Conservation (phyloP, 257 asterid genomes). For the Echium plantagineum region DNA sequence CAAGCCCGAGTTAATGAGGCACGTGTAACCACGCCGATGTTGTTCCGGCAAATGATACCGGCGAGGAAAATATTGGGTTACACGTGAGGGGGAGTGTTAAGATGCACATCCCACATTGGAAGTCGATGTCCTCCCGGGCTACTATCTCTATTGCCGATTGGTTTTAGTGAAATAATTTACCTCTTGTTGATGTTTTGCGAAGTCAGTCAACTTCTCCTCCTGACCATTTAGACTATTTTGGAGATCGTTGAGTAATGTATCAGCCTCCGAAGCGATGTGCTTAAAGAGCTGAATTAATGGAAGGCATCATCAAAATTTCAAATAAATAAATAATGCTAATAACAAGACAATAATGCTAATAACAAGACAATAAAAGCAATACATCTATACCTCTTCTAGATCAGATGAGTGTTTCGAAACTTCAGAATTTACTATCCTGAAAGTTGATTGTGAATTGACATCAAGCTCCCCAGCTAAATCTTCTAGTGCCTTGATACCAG, state of each 20-base stretch:
- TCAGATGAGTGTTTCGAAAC: conserved; percentile 29
- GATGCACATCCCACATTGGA: no score
- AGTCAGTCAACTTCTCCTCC: conserved; percentile 22
- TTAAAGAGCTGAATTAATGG: conserved; percentile 21
- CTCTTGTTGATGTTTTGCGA: conserved; percentile 31
- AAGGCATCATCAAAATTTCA: conserved; percentile 1
- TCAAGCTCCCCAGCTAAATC: conserved; percentile 28
- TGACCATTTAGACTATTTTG: conserved; percentile 23
- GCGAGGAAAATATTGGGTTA: no score
- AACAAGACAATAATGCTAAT: no score
- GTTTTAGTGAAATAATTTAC: no score
- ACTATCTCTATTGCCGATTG: no score
- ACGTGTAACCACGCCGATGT: no score
- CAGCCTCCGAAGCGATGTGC: conserved; percentile 26
- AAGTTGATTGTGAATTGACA: conserved; percentile 25
- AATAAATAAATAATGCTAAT: neutral
- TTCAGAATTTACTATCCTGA: conserved; percentile 31
- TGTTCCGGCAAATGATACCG: no score
- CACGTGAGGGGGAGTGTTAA: no score
- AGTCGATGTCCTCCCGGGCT: no score
- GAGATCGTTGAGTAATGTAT: conserved; percentile 22
- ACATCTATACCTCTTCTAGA: conserved; percentile 25
- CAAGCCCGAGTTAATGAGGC: no score
- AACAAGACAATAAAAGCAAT: neutral
- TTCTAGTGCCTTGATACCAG: conserved; percentile 25